phyloP scores from a whole-genome alignment of 345 rosid genomes.

The Turnera subulata region DNA sequence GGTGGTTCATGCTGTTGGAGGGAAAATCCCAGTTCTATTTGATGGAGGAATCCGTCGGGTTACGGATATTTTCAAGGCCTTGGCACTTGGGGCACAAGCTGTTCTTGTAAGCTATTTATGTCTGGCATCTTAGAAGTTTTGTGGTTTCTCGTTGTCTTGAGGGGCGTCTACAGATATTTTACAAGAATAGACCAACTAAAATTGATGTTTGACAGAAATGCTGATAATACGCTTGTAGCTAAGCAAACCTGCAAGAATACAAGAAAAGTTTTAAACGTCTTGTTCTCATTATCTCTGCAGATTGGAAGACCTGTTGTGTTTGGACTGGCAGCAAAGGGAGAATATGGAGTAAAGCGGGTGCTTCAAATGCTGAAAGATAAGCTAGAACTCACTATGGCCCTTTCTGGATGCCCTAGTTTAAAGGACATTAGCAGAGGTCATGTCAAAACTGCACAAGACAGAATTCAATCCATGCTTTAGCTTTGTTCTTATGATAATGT shows the following conservation, averaged over 20 bases:
- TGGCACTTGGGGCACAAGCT: slow-evolving; percentile 95
- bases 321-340: slow-evolving; percentile 80
- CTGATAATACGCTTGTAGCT: too few relatives aligned
- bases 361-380: slow-evolving; percentile 75
- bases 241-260: too few relatives aligned
- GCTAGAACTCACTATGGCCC: slow-evolving; percentile 86
- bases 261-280: too few relatives aligned
- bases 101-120: slow-evolving; percentile 64
- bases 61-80: slow-evolving; percentile 95
- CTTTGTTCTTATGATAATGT: too few relatives aligned
- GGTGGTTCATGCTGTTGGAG: slow-evolving; percentile 89
- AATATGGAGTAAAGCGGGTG: slow-evolving; percentile 62
- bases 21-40: slow-evolving; percentile 80
- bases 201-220: too few relatives aligned
- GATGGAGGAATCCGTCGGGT: slow-evolving; percentile 98
- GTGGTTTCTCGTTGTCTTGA: too few relatives aligned
- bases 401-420: slow-evolving; percentile 77
- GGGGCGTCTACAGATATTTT: too few relatives aligned
- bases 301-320: slow-evolving; percentile 84
- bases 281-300: slow-evolving; percentile 22
- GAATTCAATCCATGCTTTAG: slow-evolving; percentile 19
- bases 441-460: slow-evolving; percentile 64
- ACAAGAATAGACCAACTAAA: too few relatives aligned
- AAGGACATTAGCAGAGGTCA: slow-evolving; percentile 77
- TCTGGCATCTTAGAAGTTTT: too few relatives aligned